These are phyloP conservation scores for Pseudisothecium myosuroides DNA, from an alignment of 225 moss, liverwort and hornwort species.

Conservation along the genomic window DNA sequence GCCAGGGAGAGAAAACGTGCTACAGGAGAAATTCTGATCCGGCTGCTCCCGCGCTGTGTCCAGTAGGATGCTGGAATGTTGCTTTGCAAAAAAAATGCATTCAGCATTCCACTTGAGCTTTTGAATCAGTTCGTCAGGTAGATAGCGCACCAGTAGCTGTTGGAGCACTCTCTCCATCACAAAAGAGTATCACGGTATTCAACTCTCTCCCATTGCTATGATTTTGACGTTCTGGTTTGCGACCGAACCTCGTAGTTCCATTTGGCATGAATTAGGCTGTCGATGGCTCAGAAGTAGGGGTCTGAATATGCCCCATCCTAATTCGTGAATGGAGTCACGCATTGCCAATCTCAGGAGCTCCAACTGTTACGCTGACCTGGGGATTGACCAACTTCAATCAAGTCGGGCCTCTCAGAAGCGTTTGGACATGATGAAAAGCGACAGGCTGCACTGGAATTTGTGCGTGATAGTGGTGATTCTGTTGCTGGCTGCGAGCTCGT, in stretches of 20 bases:
- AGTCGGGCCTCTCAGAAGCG: neutral
- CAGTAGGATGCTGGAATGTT: neutral
- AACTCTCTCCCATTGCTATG: neutral
- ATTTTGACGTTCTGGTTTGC: neutral
- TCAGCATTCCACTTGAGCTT: neutral
- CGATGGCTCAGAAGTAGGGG: neutral
- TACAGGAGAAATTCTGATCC: no score
- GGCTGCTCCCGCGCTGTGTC: neutral
- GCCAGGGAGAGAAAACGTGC: neutral
- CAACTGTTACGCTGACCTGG: neutral
- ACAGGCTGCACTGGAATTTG: neutral
- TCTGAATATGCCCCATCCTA: neutral
- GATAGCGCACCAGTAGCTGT: neutral
- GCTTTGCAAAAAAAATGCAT: neutral
- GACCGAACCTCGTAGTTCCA: neutral
- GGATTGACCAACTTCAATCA: neutral
- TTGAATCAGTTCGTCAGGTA: neutral
- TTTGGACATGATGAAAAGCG: neutral
- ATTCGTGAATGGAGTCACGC: neutral
- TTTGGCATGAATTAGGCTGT: neutral
- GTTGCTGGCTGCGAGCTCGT: conserved; percentile 1
- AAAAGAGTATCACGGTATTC: neutral
- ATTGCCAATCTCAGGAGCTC: neutral
- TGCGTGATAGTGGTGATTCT: neutral
- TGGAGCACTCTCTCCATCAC: neutral